These are phyloP conservation scores for Phellinidium pouzarii DNA, from an alignment of 1,284 basidiomycete genomes.

Conservation along the genomic window DNA sequence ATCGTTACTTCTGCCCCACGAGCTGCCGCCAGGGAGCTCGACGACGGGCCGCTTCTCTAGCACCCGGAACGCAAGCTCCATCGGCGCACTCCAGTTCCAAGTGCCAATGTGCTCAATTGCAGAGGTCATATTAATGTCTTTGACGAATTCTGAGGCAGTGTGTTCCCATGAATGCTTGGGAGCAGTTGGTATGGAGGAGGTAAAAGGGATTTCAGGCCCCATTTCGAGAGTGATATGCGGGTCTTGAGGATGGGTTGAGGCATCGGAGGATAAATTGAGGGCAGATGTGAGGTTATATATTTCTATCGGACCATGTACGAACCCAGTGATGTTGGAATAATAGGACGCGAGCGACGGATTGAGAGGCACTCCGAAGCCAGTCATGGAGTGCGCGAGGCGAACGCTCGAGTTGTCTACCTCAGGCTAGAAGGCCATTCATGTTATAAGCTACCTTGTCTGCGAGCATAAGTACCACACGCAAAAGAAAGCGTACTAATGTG, in stretches of 20 bases:
- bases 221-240: too few species aligned
- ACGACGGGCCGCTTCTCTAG: slow-evolving; percentile 47
- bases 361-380: slow-evolving; percentile 39
- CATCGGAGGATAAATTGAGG: neutral
- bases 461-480: neutral
- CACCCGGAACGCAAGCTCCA: slow-evolving; percentile 57
- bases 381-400: slow-evolving; percentile 45
- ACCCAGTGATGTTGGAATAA: slow-evolving; percentile 70
- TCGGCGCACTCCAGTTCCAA: slow-evolving; percentile 65
- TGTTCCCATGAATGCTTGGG: slow-evolving; percentile 37
- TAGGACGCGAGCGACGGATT: slow-evolving; percentile 50
- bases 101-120: slow-evolving; percentile 39
- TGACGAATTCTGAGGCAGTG: slow-evolving; percentile 42
- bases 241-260: neutral
- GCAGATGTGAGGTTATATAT: slow-evolving; percentile 56
- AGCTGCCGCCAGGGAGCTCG: neutral
- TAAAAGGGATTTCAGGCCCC: slow-evolving; percentile 25
- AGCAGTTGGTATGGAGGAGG: slow-evolving; percentile 27
- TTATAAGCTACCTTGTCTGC: slow-evolving; percentile 3
- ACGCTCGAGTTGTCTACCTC: slow-evolving; percentile 37
- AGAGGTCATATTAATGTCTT: slow-evolving; percentile 44
- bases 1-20: slow-evolving; percentile 5
- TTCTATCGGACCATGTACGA: slow-evolving; percentile 54
- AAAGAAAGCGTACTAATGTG: slow-evolving; percentile 46
- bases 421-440: slow-evolving; percentile 37